phyloP scores from a whole-genome alignment of 1,139 yeast genomes.

The Sugiyamaella paludigena region DNA sequence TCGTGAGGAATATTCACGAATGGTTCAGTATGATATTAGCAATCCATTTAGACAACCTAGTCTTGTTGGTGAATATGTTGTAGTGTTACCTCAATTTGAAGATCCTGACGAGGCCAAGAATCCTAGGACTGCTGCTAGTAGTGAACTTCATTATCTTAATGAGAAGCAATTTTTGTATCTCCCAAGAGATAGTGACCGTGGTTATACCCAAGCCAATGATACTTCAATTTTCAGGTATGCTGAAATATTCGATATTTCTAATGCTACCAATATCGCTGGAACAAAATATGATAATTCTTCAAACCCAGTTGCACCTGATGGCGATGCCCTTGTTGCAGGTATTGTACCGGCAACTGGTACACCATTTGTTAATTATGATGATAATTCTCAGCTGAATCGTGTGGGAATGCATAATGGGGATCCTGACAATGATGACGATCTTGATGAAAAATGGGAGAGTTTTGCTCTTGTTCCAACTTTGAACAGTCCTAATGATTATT shows the following conservation, averaged over 20 bases:
- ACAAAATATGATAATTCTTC: conserved; percentile 15
- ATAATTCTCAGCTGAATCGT: conserved; percentile 17
- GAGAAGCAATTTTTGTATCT: conserved; percentile 19
- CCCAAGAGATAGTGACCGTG: conserved; percentile 21
- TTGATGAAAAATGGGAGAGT: conserved; percentile 24
- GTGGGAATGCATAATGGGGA: conserved; percentile 23
- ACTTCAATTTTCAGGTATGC: conserved; percentile 20
- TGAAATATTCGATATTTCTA: conserved; percentile 17
- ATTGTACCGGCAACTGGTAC: conserved; percentile 16
- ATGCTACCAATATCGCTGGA: conserved; percentile 23
- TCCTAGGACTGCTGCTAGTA: conserved; percentile 21
- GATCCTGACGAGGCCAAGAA: conserved; percentile 22
- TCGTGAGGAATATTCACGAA: conserved; percentile 21
- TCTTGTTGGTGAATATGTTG: conserved; percentile 21
- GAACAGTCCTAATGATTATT: conserved; percentile 19
- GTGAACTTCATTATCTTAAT: conserved; percentile 21
- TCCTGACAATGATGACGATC: conserved; percentile 16
- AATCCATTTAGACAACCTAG: conserved; percentile 10
- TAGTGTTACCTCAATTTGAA: conserved; percentile 20
- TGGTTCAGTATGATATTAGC: conserved; percentile 19
- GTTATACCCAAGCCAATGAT: conserved; percentile 15
- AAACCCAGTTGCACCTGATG: conserved; percentile 22
- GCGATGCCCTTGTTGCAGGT: conserved; percentile 14
- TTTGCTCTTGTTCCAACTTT: conserved; percentile 21
- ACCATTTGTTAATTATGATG: conserved; percentile 19